phyloP scores from a whole-genome alignment of 176 grass and related monocot genomes.

The Tuctoria greenei region DNA sequence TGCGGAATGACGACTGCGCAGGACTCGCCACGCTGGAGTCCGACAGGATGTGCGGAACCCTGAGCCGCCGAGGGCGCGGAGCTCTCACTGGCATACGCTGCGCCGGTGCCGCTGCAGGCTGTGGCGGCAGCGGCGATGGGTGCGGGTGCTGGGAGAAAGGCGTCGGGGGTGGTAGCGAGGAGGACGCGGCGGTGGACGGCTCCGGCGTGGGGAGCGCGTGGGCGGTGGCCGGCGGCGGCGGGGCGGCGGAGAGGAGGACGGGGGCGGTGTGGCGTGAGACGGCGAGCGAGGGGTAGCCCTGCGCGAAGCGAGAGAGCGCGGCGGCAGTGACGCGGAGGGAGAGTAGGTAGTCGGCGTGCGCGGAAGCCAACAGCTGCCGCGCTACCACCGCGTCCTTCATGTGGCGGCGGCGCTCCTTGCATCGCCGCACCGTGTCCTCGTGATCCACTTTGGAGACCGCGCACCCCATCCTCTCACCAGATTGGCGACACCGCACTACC shows the following conservation, averaged over 20 bases:
- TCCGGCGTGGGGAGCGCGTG: slow-evolving; percentile 26
- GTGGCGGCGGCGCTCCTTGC: slow-evolving; percentile 92
- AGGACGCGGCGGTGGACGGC: slow-evolving; percentile 23
- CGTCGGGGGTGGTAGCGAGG: slow-evolving; percentile 32
- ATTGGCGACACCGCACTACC: neutral
- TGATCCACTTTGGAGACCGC: slow-evolving; percentile 86
- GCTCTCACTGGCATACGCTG: slow-evolving; percentile 31
- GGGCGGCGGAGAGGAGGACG: slow-evolving; percentile 62
- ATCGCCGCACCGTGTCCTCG: slow-evolving; percentile 93
- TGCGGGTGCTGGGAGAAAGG: slow-evolving; percentile 40
- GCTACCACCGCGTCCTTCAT: slow-evolving; percentile 82
- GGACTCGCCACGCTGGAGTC: slow-evolving; percentile 54
- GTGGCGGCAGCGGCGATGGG: no score
- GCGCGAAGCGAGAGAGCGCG: slow-evolving; percentile 76
- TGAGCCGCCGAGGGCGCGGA: slow-evolving; percentile 37
- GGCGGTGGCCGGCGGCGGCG: slow-evolving; percentile 17
- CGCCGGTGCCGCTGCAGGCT: neutral
- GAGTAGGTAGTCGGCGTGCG: slow-evolving; percentile 90
- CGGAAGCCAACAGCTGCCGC: slow-evolving; percentile 82
- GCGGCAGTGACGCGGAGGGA: slow-evolving; percentile 73
- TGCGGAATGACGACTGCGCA: slow-evolving; percentile 47
- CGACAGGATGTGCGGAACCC: slow-evolving; percentile 72
- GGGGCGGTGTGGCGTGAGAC: slow-evolving; percentile 82
- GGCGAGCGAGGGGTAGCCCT: slow-evolving; percentile 70
- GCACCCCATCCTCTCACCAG: slow-evolving; percentile 67